Conservation (phyloP, 1,284 basidiomycete species). For the Ceraceosorus guamensis region DNA sequence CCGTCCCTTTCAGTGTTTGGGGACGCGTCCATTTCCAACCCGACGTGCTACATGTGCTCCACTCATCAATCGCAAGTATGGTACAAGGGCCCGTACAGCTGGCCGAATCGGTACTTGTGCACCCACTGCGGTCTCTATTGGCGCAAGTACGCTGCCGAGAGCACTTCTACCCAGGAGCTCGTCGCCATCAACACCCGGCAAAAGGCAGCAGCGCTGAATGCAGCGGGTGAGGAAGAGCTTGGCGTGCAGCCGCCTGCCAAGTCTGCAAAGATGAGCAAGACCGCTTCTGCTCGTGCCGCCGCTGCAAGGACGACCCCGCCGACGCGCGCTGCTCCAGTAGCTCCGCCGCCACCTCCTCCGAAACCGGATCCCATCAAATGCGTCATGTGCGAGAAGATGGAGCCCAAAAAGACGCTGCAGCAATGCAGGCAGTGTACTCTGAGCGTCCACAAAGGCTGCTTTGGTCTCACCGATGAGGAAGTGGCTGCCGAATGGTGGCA, state of each 20-base stretch:
- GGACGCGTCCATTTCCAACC: background rate
- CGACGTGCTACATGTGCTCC: conserved; percentile 38
- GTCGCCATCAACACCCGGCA: conserved; percentile 27
- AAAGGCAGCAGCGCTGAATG: conserved; percentile 14
- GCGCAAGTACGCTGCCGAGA: conserved; percentile 47
- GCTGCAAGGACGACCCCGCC: background rate
- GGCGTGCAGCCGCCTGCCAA: conserved; percentile 42
- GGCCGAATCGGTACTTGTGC: conserved; percentile 36
- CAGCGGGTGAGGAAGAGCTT: conserved; percentile 19
- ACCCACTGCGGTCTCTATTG: conserved; percentile 44
- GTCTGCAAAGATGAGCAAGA: conserved; percentile 16
- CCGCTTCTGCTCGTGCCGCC: conserved; percentile 9
- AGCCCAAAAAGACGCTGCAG: conserved; percentile 38
- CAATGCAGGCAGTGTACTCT: conserved; percentile 41
- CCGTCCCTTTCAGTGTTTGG: conserved; percentile 31
- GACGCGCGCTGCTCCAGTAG: conserved; percentile 2
- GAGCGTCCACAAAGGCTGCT: conserved; percentile 41
- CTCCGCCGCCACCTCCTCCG: conserved; percentile 6
- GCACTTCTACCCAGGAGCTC: conserved; percentile 23
- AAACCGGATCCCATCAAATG: conserved; percentile 33
- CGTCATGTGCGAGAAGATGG: conserved; percentile 39
- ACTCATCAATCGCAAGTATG: conserved; percentile 30
- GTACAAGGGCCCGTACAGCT: conserved; percentile 39
- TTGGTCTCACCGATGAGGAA: conserved; percentile 31
- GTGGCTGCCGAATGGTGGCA: conserved; percentile 30